Conservation (phyloP, 192 early-diverging fungal species). For the Coemansia sp. region DNA sequence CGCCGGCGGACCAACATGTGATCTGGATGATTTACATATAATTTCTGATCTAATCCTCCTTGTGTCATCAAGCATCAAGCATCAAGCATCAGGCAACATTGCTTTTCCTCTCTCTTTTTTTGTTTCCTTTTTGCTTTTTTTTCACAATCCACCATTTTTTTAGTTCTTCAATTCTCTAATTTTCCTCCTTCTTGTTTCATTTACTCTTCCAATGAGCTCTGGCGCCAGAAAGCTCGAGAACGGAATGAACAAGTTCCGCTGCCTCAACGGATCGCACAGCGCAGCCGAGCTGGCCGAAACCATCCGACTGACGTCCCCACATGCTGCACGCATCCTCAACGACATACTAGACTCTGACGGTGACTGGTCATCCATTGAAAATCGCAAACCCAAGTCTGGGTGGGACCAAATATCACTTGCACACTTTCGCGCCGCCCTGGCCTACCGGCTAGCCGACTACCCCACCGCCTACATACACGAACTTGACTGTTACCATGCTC, state of each 20-base stretch:
- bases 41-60: too few relatives aligned
- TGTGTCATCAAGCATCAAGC: too few relatives aligned
- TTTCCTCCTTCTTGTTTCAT: too few relatives aligned
- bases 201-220: background rate
- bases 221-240: conserved; percentile 5
- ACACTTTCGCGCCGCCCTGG: conserved; percentile 34
- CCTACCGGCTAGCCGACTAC: conserved; percentile 18
- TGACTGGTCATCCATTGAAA: conserved; percentile 20
- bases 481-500: conserved; percentile 32
- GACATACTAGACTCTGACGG: conserved; percentile 27
- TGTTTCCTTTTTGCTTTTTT: too few relatives aligned
- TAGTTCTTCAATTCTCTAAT: too few relatives aligned
- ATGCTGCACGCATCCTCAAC: conserved; percentile 25
- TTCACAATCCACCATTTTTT: too few relatives aligned
- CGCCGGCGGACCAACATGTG: conserved; percentile 43
- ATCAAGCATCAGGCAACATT: too few relatives aligned
- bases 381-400: background rate
- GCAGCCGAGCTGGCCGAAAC: conserved; percentile 28
- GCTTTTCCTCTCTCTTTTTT: too few relatives aligned
- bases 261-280: conserved; percentile 16
- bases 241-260: conserved; percentile 29
- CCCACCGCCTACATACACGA: conserved; percentile 32
- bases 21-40: background rate
- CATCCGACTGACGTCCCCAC: conserved; percentile 20
- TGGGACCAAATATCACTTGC: conserved; percentile 27